These are phyloP conservation scores for Penicillium sp. DNA, from an alignment of 2,329 filamentous ascomycete genomes.

Conservation along the genomic window DNA sequence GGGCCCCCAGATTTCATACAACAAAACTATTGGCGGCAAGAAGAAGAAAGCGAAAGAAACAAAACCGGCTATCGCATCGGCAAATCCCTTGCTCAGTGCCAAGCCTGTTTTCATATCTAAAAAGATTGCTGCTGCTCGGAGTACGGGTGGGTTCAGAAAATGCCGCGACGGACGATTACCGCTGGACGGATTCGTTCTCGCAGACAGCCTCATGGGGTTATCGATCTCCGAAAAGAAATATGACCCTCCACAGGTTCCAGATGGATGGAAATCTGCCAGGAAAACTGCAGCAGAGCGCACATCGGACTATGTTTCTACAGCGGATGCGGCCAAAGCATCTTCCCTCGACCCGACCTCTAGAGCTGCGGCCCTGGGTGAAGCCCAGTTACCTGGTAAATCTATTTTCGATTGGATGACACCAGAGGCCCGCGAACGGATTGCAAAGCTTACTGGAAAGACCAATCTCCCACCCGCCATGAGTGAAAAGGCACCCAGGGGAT, in stretches of 20 bases:
- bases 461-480: slow-evolving; percentile 76
- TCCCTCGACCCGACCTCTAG: slow-evolving; percentile 73
- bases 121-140: slow-evolving; percentile 50
- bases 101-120: slow-evolving; percentile 77
- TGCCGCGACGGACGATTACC: slow-evolving; percentile 83
- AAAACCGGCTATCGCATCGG: slow-evolving; percentile 47
- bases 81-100: slow-evolving; percentile 64
- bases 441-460: slow-evolving; percentile 68
- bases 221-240: slow-evolving; percentile 50
- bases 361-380: slow-evolving; percentile 78
- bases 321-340: slow-evolving; percentile 76
- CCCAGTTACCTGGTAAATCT: slow-evolving; percentile 81
- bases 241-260: slow-evolving; percentile 44
- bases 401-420: slow-evolving; percentile 90
- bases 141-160: slow-evolving; percentile 57
- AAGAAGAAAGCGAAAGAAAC: slow-evolving; percentile 68
- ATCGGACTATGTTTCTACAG: slow-evolving; percentile 62
- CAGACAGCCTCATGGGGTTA: slow-evolving; percentile 52
- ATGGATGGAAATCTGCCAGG: slow-evolving; percentile 67
- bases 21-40: slow-evolving; percentile 75
- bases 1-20: slow-evolving; percentile 87
- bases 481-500: slow-evolving; percentile 67
- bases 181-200: slow-evolving; percentile 76
- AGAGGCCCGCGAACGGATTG: slow-evolving; percentile 74
- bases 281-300: slow-evolving; percentile 39